Evolutionary conservation across 495 filamentous ascomycete species (phyloP), one percentile per base, ranked within the genome.

Genomic region (Penicillium canescens): DNA sequence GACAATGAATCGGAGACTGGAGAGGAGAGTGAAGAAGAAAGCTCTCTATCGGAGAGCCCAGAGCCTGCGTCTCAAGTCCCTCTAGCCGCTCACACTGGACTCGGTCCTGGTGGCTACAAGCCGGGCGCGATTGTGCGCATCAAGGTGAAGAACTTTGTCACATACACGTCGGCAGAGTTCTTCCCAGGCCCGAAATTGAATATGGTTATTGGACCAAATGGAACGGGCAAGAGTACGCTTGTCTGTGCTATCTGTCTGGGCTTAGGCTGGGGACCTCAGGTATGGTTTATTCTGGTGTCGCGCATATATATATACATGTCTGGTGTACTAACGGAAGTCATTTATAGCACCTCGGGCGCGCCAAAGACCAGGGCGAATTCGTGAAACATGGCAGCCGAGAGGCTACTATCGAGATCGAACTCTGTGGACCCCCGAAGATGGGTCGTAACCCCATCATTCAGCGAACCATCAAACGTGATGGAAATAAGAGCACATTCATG

Each of bases 181-280:
- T 82, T 83, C 44, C 91, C 90, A 4, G 94, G 94, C 0, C 92
- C 95, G 11, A 94, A 88, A 60, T 67, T 99, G 61, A 99, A 99
- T 66, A 98, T 99, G 95, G 85, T 99, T 51, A 97, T 99, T 60
- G 94, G 94, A 0, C 94, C 94, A 8, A 99, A 99, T 65, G 94
- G 94, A 40, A 97, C 94, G 0, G 94, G 94, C 40, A 99, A 99
- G 68, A 96, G 92, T 76, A 96, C 95, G 0, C 81, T 99, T 28
- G 94, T 99, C 26, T 98, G 94, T 71, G 94, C 95, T 24, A 96
- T 99, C 55, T 98, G 95, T 71, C 71, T 99, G 11, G 94, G 94
- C 6, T 72, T 99, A 26, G 94, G 94, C 33, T 97, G 85, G 79
- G 79, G 82, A 3, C 85, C 94, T 26, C 79, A 74, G 68, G 79